Evolutionary conservation across 1,139 yeast species (phyloP), one percentile per base, ranked within the genome.

Genomic region (Kurtzmaniella quercitrusa): DNA sequence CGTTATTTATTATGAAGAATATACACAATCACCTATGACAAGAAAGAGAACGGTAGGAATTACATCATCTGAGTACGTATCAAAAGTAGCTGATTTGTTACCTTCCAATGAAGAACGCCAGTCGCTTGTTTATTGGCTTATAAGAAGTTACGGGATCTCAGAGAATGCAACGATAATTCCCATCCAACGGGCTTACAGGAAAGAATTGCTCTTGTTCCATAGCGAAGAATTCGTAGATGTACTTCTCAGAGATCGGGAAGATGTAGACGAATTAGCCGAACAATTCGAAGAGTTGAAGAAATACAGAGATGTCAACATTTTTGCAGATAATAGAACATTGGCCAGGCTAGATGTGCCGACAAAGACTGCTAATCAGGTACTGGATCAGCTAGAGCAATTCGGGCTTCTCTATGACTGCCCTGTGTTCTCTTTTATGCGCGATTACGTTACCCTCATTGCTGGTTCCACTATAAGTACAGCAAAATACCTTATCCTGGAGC

Each of bases 391-490:
- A 38, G 53, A 49, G 23, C 39, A 44, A 29, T 72, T 47, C 51
- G 82, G 83, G 0, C 63, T 82, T 6, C 58, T 63, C 15, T 76
- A 78, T 51, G 95, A 86, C 56, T 85, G 93, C 56, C 84, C 84
- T 1, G 56, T 76, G 1, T 85, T 86, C 52, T 76, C 81, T 0
- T 68, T 65, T 9, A 58, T 86, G 57, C 64, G 66, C 2, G 66
- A 70, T 48, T 85, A 85, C 50, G 74, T 79, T 7, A 59, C 58
- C 27, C 57, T 67, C 1, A 65, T 75, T 0, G 80, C 85, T 0
- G 88, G 88, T 0, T 77, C 89, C 0, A 76, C 87, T 2, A 51
- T 85, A 11, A 58, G 72, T 14, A 68, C 83, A 21, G 81, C 81
- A 1, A 64, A 62, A 14, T 63, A 57, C 42, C 56, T 70, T 4